Evolutionary conservation across 257 asterid genomes (phyloP).

Genomic region (Capsicum rhomboideum): DNA sequence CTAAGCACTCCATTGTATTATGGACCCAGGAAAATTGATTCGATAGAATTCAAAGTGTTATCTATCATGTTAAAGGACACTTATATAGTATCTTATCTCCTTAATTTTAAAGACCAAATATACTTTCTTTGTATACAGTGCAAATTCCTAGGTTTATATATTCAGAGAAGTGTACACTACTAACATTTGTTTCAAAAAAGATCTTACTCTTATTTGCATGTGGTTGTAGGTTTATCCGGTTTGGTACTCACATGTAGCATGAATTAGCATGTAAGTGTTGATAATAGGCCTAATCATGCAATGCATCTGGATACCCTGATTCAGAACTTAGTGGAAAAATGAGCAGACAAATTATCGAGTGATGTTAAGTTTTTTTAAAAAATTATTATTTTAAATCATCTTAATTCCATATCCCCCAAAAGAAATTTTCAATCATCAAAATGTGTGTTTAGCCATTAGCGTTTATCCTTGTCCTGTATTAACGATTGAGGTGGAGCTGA

Average conservation of each 20-base stretch:
- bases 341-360: not conserved
- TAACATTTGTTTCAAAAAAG: not conserved
- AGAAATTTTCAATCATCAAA: not conserved
- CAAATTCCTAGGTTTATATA: not conserved
- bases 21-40: not conserved
- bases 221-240: not conserved
- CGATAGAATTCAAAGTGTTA: not conserved
- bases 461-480: not conserved
- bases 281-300: not conserved
- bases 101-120: not conserved
- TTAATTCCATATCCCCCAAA: not conserved
- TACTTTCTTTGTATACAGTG: not conserved
- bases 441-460: not conserved
- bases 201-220: not conserved
- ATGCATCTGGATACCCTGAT: not conserved
- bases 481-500: not conserved
- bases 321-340: not conserved
- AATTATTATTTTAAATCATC: not conserved
- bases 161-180: not conserved
- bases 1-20: not conserved
- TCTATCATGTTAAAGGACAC: not conserved
- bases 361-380: not conserved
- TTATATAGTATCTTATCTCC: not conserved
- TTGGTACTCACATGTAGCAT: not conserved
- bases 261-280: not conserved